phyloP scores from a whole-genome alignment of 306 rosid genomes.

The Betula pendula region DNA sequence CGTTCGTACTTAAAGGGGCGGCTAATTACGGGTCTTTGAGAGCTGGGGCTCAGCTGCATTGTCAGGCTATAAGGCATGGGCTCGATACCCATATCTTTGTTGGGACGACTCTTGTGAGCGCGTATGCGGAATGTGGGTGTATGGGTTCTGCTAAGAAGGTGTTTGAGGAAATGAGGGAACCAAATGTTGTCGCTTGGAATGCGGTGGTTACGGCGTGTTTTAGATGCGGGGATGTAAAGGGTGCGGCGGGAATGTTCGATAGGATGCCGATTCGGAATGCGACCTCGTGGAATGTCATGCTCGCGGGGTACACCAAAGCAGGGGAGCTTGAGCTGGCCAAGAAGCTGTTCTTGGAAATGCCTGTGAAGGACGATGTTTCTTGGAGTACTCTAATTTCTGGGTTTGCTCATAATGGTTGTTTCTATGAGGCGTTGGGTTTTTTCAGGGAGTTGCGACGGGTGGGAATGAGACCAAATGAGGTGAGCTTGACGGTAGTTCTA shows the following conservation, averaged over 20 bases:
- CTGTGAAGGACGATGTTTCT: constrained; percentile 63
- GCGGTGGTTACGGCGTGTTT: constrained; percentile 65
- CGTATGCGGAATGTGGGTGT: constrained; percentile 68
- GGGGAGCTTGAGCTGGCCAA: constrained; percentile 69
- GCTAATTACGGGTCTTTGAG: constrained; percentile 47
- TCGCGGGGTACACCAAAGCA: constrained; percentile 68
- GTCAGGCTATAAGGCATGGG: constrained; percentile 49
- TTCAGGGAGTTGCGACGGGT: constrained; percentile 55
- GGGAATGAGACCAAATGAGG: constrained; percentile 69
- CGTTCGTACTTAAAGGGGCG: constrained; percentile 63
- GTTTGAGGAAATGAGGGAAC: constrained; percentile 72
- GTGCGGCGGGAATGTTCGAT: constrained; percentile 42
- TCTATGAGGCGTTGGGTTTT: constrained; percentile 66
- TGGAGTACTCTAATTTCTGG: constrained; percentile 94
- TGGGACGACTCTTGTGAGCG: constrained; percentile 65
- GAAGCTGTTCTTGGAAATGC: constrained; percentile 58
- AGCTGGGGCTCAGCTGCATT: constrained; percentile 62
- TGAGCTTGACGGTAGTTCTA: constrained; percentile 75
- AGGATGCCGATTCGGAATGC: constrained; percentile 61
- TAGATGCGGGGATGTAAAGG: constrained; percentile 56
- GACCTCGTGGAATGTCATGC: constrained; percentile 80
- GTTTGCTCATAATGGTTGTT: constrained; percentile 61
- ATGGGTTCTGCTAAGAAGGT: constrained; percentile 41
- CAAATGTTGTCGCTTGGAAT: constrained; percentile 87
- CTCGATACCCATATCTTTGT: constrained; percentile 60